Conservation (phyloP, 2,329 filamentous ascomycete species). For the Chrysoporthe puriensis region DNA sequence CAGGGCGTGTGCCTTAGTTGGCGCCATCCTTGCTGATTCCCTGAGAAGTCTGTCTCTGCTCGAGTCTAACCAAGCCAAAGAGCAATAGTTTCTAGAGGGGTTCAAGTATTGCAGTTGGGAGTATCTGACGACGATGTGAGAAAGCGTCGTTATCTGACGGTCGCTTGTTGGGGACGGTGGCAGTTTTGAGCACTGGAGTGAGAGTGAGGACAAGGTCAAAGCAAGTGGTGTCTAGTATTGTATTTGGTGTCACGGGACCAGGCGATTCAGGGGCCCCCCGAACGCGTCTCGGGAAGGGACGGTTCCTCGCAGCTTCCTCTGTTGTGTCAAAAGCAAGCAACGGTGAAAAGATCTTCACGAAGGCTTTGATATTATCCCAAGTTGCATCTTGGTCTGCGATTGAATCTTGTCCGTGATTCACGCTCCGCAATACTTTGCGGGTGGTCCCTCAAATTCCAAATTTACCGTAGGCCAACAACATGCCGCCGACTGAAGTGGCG, state of each 20-base stretch:
- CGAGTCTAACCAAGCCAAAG: background rate
- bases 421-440: background rate
- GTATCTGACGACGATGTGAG: background rate
- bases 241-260: slow-evolving; percentile 27
- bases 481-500: slow-evolving; percentile 74
- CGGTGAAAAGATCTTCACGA: background rate
- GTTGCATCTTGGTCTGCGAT: background rate
- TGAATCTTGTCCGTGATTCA: background rate
- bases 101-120: background rate
- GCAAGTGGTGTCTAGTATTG: background rate
- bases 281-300: slow-evolving; percentile 22
- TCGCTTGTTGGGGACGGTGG: background rate
- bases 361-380: background rate
- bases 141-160: background rate
- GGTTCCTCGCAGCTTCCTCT: background rate
- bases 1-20: slow-evolving; percentile 48
- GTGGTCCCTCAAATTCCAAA: background rate
- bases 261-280: slow-evolving; percentile 18
- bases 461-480: slow-evolving; percentile 47
- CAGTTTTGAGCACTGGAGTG: slow-evolving; percentile 4
- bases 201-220: slow-evolving; percentile 14
- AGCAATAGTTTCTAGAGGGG: background rate
- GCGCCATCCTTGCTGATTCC: slow-evolving; percentile 39
- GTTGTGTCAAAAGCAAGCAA: background rate
- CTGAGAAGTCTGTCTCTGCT: background rate